Evolutionary conservation across 2,329 filamentous ascomycete genomes (phyloP).

Genomic region (Escovopsis sp.): DNA sequence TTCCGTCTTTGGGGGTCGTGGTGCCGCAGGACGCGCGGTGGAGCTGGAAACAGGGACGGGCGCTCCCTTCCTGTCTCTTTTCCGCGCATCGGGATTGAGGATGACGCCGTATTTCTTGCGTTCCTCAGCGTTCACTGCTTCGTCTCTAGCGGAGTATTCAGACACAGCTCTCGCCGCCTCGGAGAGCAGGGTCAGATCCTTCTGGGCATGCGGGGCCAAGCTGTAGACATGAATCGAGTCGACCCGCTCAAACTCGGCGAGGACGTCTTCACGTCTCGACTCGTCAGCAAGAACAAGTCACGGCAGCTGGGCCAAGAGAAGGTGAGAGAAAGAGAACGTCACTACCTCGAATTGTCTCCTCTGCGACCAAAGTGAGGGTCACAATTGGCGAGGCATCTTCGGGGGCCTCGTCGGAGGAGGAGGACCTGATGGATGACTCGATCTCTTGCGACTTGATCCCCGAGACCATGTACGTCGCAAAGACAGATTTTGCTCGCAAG

Average conservation of each 20-base stretch:
- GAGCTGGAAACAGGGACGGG: conserved; percentile 10
- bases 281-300: no score
- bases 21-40: conserved; percentile 12
- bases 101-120: conserved; percentile 59
- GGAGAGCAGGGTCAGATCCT: conserved; percentile 53
- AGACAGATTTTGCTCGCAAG: conserved; percentile 60
- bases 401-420: no score
- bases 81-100: conserved; percentile 50
- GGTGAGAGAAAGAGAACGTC: no score
- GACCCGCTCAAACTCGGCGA: conserved; percentile 56
- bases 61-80: conserved; percentile 27
- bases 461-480: conserved; percentile 83
- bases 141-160: conserved; percentile 38
- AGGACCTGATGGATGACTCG: no score
- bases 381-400: conserved; percentile 22
- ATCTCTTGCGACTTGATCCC: conserved; percentile 41
- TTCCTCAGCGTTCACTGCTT: conserved; percentile 29
- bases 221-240: conserved; percentile 79
- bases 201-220: conserved; percentile 53
- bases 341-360: conserved; percentile 60
- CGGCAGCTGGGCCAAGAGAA: not conserved
- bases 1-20: conserved; percentile 18
- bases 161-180: conserved; percentile 52
- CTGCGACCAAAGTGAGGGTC: conserved; percentile 51
- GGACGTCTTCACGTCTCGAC: conserved; percentile 40